phyloP scores from a whole-genome alignment of 2,329 filamentous ascomycete species.

The Xylaria sp. region DNA sequence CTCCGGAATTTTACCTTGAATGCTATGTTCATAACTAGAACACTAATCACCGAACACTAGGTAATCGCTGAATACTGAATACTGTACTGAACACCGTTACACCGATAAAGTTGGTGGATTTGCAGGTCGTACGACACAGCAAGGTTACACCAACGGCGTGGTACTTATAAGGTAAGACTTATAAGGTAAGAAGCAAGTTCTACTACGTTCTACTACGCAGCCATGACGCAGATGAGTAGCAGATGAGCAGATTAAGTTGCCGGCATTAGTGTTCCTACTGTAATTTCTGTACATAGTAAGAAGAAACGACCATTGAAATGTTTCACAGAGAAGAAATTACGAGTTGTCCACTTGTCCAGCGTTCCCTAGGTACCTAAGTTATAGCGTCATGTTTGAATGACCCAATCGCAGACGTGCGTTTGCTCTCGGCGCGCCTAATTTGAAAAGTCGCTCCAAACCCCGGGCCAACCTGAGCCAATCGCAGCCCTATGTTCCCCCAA shows the following conservation, averaged over 20 bases:
- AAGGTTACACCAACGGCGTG: slow-evolving; percentile 3
- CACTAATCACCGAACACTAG: no score
- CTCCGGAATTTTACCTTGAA: not conserved
- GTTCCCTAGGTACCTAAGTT: not conserved
- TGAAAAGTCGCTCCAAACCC: slow-evolving; percentile 36
- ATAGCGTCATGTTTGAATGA: slow-evolving; percentile 14
- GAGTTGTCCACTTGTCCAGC: not conserved
- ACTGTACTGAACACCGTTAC: no score
- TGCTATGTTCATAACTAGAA: not conserved
- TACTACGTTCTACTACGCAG: not conserved
- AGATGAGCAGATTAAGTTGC: no score
- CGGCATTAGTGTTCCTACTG: not conserved
- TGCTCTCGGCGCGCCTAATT: slow-evolving; percentile 44
- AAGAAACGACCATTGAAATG: not conserved
- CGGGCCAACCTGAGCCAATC: slow-evolving; percentile 40
- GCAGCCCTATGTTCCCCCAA: slow-evolving; percentile 43
- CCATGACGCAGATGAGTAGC: not conserved
- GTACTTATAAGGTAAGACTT: no score
- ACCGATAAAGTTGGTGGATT: not conserved
- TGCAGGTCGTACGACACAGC: not conserved
- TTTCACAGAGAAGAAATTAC: slow-evolving; percentile 15
- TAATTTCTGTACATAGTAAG: not conserved
- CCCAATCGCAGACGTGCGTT: slow-evolving; percentile 42
- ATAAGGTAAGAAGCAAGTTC: not conserved
- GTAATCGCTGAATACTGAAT: no score